Evolutionary conservation across 805 yeast genomes (phyloP), one percentile per base, ranked within the genome.

Genomic region (Candida dajiaensis): DNA sequence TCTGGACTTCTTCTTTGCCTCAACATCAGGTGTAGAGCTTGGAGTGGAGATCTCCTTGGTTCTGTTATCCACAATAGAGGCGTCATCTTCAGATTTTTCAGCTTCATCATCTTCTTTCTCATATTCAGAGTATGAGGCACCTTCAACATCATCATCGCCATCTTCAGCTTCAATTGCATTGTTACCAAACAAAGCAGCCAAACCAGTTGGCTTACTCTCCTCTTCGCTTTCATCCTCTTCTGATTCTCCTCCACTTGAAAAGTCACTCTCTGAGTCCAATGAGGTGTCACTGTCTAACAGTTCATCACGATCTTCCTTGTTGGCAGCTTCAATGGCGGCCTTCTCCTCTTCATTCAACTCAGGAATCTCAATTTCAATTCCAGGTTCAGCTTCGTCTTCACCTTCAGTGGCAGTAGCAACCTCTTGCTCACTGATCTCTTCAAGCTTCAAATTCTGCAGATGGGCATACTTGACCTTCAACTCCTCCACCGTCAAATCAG

Each of bases 131-230:
- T 49, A 64, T 10, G 55, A 52, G 31, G 67, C 63, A 5, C 60
- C 61, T 18, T 60, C 65, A 7, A 64, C 71, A 36, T 69, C 73
- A 16, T 68, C 72, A 10, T 69, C 73, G 16, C 68, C 72, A 10
- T 59, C 58, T n/a, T 63, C 67, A 11, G 49, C 56, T 20, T 58
- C 57, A 8, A 48, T 49, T 1, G 53, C 54, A 36, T 47, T 53
- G 15, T 58, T 55, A 11, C 68, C 69, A 47, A 71, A 69, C 15
- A 73, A 55, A 0, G 75, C 60, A 4, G 71, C 69, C 29, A 73
- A 52, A 0, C 65, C 68, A 23, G 55, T 45, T 18, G 25, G 66
- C 60, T 9, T 44, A 3, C 48, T 56, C 16, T 47, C 52, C 19
- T 41, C 42, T 11, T 44, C 52, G 4, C 36, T 48, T 22, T 46